Conservation (phyloP, 1,139 yeast genomes). For the Pichia sp. region DNA sequence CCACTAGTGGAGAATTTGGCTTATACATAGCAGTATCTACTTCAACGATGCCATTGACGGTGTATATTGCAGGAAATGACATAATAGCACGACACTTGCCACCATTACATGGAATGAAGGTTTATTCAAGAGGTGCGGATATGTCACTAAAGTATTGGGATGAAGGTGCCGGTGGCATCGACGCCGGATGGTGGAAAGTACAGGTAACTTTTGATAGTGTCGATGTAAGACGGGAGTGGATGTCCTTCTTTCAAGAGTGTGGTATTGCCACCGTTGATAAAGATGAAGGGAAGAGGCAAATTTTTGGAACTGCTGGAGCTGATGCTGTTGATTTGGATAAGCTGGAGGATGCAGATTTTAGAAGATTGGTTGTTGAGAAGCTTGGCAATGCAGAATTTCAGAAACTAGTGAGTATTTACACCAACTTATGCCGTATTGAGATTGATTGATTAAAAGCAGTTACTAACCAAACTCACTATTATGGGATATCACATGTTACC, state of each 20-base stretch:
- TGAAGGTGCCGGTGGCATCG: no score
- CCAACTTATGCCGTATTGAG: not conserved
- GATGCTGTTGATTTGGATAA: no score
- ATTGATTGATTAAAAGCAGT: no score
- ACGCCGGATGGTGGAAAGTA: slow-evolving; percentile 3
- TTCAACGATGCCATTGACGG: no score
- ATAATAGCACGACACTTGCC: not conserved
- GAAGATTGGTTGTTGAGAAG: slow-evolving; percentile 3
- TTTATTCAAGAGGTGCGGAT: not conserved
- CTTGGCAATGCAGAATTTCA: slow-evolving; percentile 14
- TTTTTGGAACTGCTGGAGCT: no score
- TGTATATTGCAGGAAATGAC: not conserved
- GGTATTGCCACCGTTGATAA: not conserved
- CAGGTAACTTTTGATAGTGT: not conserved
- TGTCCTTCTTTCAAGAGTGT: not conserved
- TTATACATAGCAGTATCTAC: no score
- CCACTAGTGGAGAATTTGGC: no score
- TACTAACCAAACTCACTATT: no score
- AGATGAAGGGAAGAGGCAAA: not conserved
- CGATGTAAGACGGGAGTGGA: not conserved
- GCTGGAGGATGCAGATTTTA: not conserved
- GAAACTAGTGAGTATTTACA: slow-evolving; percentile 7
- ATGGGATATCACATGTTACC: no score
- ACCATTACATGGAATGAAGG: not conserved
- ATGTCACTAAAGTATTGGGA: not conserved